A percentile compares a stretch with the other conserved stretches of the same genome.
These are phyloP conservation scores for Trebouxia sp. DNA, from an alignment of 139 green algal genomes.

Conservation along the genomic window DNA sequence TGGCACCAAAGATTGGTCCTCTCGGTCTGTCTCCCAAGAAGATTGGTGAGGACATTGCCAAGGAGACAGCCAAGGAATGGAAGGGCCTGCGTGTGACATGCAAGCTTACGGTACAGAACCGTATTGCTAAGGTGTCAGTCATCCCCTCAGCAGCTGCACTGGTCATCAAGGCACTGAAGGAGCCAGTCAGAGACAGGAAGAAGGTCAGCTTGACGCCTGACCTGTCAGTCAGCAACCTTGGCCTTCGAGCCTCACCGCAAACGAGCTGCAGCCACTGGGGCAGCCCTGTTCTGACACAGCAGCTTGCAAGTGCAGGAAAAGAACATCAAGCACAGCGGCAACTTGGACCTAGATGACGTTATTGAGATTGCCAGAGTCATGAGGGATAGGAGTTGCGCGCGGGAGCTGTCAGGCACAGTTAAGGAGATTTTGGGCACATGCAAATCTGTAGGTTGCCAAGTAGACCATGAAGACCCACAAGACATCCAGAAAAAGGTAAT, in stretches of 20 bases:
- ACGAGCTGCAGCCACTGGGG: not conserved
- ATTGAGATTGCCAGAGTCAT: constrained; percentile 97
- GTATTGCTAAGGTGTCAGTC: constrained; percentile 96
- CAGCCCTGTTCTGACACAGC: not conserved
- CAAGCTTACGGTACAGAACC: constrained; percentile 99
- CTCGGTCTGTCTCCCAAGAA: constrained; percentile 99
- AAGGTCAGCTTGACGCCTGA: constrained; percentile 69
- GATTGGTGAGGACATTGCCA: constrained; percentile 99
- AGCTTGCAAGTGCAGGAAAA: constrained; percentile 79
- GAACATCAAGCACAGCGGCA: constrained; percentile 98
- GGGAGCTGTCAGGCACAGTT: constrained; percentile 84
- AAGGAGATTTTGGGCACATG: constrained; percentile 99
- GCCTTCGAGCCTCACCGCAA: not conserved
- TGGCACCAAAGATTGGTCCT: constrained; percentile 99
- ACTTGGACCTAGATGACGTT: constrained; percentile 93
- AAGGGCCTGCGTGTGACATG: constrained; percentile 98
- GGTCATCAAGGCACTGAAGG: constrained; percentile 99
- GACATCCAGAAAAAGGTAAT: constrained; percentile 87
- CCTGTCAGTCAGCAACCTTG: not conserved
- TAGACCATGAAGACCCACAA: constrained; percentile 92
- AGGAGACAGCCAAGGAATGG: constrained; percentile 99
- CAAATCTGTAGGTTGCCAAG: constrained; percentile 95
- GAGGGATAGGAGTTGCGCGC: constrained; percentile 90
- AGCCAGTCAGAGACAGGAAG: constrained; percentile 92
- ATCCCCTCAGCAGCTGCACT: constrained; percentile 94